Evolutionary conservation across 352 stramenopile species (phyloP).

Genomic region (Phytopythium mirpurense): DNA sequence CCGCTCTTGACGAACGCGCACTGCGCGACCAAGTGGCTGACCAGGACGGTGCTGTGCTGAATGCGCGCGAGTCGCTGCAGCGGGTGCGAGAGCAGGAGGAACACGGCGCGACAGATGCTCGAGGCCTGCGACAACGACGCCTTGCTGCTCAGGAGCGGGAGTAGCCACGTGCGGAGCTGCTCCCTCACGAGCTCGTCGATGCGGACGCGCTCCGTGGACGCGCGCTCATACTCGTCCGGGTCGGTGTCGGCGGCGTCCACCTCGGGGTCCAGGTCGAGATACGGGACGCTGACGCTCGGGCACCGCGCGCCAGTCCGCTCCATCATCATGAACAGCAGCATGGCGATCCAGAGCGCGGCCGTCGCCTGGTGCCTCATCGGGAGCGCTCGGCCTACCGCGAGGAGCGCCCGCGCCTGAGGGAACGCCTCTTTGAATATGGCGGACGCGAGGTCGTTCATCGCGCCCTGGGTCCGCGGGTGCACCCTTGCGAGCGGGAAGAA

Average conservation of each 20-base stretch:
- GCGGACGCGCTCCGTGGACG: conserved; percentile 41
- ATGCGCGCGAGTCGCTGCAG: conserved; percentile 54
- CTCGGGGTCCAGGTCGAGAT: conserved; percentile 74
- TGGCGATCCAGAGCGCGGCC: conserved; percentile 55
- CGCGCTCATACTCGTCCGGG: conserved; percentile 40
- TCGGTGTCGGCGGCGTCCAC: conserved; percentile 17
- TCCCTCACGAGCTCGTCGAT: conserved; percentile 49
- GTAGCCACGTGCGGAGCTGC: conserved; percentile 49
- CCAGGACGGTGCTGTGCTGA: conserved; percentile 29
- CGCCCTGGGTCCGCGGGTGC: conserved; percentile 21
- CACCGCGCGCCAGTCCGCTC: conserved; percentile 59
- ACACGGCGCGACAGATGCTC: conserved; percentile 48
- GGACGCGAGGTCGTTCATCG: conserved; percentile 59
- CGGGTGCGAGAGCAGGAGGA: conserved; percentile 63
- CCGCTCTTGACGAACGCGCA: conserved; percentile 49
- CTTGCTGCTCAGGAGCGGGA: conserved; percentile 40
- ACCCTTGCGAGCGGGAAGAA: conserved; percentile 15
- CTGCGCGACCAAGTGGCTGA: conserved; percentile 56
- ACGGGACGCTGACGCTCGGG: conserved; percentile 60
- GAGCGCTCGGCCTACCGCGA: conserved; percentile 35
- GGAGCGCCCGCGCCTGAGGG: conserved; percentile 44
- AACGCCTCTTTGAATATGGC: conserved; percentile 64
- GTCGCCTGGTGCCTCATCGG: conserved; percentile 57
- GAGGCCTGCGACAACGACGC: conserved; percentile 47
- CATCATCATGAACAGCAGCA: conserved; percentile 85